Evolutionary conservation across 495 filamentous ascomycete genomes (phyloP), one percentile per base, ranked within the genome.

Genomic region (Hypoxylon fragiforme): DNA sequence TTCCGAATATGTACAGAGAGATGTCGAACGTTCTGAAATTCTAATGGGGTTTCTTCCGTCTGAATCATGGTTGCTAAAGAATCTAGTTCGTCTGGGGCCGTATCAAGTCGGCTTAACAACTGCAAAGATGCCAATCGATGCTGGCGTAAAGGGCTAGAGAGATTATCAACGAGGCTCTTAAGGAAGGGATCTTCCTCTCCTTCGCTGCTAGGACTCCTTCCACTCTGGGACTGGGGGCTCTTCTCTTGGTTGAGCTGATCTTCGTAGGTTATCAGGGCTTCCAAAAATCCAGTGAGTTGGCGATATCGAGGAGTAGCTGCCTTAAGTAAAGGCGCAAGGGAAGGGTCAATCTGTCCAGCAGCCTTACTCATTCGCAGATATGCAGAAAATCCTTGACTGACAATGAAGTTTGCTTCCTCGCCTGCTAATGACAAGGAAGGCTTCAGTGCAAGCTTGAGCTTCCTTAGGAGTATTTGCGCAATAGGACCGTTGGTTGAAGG

Each of bases 1-100:
- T 87, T 90, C 26, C 94, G 86, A 32, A 95, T 81, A 47, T 92
- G 85, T 78, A 97, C 92, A 6, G 89, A 83, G 13, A 94, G 74
- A 1, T 82, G 79, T 13, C 94, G 81, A 32, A 81, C 79, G 22
- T 85, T 90, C 44, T 94, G 82, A 3, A 97, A 66, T 45, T 83
- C 83, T 15, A 95, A 67, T 3, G 87, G 82, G n/a, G 83, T 87
- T 40, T 89, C 77, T 66, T 97, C 92, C 16, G 90, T 81, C 49
- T 88, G 80, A 6, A 89, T 62, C 80, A 83, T 83, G 6, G 72
- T 77, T 2, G 73, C 64, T 21, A 88, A 53, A 0, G 68, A 74
- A 4, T 77, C 68, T n/a, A 71, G 44, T 24, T 66, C 65, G 42
- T 71, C 71, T 15, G 42, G 70, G 12, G 61, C 65, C 14, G 50